Evolutionary conservation across 164 flowering plant species (phyloP), one percentile per base, ranked within the genome.

Genomic region (Chimonanthus salicifolius): DNA sequence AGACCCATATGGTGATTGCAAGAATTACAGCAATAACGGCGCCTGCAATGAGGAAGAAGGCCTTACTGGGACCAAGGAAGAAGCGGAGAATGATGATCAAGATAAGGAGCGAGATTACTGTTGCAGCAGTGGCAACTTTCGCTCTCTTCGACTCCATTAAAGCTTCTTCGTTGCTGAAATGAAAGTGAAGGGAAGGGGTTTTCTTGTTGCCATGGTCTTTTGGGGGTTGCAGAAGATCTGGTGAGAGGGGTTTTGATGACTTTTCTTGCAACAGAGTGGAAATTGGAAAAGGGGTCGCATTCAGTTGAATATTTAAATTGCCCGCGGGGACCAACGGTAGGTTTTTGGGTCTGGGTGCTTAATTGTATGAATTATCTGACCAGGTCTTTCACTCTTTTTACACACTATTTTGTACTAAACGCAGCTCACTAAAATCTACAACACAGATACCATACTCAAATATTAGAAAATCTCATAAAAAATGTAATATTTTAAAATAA

Each of bases 61-160:
- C 7, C 64, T 72, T 79, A 64, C 87, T 81, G 5, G 75, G 79
- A n/a, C 77, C 70, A 4, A 90, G 79, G 16, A 20, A 49, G 21
- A 87, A 18, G 3, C 92, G 86, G 43, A 86, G 77, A 50, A 88
- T 69, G 68, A 85, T 20, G 70, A 94, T 74, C 49, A 85, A 3
- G 51, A 83, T 33, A 63, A 86, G 46, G 49, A 92, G 84, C n/a
- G 70, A 49, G 9, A 76, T 15, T 11, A 88, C 65, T 9, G 71
- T 5, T 5, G 70, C 45, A 20, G 62, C 47, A 3, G 87, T 85
- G 16, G 84, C 49, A 50, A 84, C 66, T 15, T 80, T 82, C 1
- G 81, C 79, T 80, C 79, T 88, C 74, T 70, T 83, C 67, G 85
- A 84, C 78, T 86, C 94, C 98, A 92, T 92, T 65, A 78, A 54